phyloP scores from a whole-genome alignment of 768 basidiomycete species.

The Amanita exitialis region DNA sequence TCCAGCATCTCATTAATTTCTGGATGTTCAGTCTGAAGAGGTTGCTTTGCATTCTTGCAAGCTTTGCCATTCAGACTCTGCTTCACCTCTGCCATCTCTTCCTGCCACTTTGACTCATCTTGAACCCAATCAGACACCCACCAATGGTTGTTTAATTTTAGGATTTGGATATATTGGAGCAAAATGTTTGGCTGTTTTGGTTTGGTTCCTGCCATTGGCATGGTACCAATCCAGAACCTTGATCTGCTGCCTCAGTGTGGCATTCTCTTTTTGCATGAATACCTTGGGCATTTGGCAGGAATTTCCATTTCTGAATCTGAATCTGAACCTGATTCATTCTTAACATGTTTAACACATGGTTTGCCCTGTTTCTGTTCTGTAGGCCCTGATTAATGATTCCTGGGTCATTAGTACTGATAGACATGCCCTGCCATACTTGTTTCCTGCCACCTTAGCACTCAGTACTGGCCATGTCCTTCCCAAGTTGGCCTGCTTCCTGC shows the following conservation, averaged over 20 bases:
- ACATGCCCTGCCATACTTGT: too few relatives aligned
- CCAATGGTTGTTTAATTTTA: background rate
- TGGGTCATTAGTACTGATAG: too few relatives aligned
- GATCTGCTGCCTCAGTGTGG: conserved; percentile 22
- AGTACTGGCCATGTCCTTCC: too few relatives aligned
- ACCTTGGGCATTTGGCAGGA: too few relatives aligned
- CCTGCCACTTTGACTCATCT: background rate
- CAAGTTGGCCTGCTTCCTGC: too few relatives aligned
- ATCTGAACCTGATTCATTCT: too few relatives aligned
- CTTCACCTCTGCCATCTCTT: background rate
- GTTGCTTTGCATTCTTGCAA: background rate
- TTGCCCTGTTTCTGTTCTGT: too few relatives aligned
- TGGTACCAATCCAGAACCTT: conserved; percentile 27
- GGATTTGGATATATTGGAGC: conserved; percentile 25
- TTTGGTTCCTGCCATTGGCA: conserved; percentile 21
- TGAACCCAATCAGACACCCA: background rate
- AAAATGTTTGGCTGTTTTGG: conserved; percentile 20
- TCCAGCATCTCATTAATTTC: conserved; percentile 24
- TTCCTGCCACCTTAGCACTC: too few relatives aligned
- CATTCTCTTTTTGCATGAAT: conserved; percentile 15
- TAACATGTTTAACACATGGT: too few relatives aligned
- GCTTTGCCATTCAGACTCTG: conserved; percentile 12
- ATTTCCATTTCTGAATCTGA: too few relatives aligned
- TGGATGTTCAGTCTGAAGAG: conserved; percentile 19
- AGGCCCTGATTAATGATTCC: too few relatives aligned